Evolutionary conservation across 2,329 filamentous ascomycete species (phyloP).

Genomic region (Orbilia blumenaviensis): DNA sequence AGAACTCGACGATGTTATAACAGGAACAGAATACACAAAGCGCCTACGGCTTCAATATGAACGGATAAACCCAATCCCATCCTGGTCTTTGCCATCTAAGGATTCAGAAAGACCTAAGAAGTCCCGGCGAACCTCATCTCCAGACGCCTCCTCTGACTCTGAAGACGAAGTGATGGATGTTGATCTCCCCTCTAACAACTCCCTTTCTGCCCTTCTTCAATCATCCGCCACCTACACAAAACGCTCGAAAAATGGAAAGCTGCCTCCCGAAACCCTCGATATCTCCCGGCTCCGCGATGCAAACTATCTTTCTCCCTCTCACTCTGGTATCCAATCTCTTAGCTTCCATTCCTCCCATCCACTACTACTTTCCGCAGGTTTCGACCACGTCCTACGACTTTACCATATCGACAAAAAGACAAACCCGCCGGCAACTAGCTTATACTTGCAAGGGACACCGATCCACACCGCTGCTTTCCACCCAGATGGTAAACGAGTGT

Average conservation of each 20-base stretch:
- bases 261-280: constrained; percentile 86
- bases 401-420: constrained; percentile 82
- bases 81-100: constrained; percentile 67
- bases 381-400: constrained; percentile 83
- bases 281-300: constrained; percentile 89
- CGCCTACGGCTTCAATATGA: constrained; percentile 81
- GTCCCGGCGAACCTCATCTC: constrained; percentile 60
- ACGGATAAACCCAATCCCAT: constrained; percentile 69
- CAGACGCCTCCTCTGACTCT: constrained; percentile 62
- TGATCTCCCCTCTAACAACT: constrained; percentile 59
- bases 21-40: constrained; percentile 82
- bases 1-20: constrained; percentile 85
- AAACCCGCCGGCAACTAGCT: constrained; percentile 84
- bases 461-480: constrained; percentile 83
- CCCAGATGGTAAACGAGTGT: constrained; percentile 77
- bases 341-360: constrained; percentile 90
- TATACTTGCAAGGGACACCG: constrained; percentile 85
- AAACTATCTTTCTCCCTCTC: constrained; percentile 72
- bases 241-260: constrained; percentile 71
- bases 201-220: constrained; percentile 75
- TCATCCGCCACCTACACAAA: constrained; percentile 73
- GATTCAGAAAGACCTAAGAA: constrained; percentile 64
- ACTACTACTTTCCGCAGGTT: constrained; percentile 87
- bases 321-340: constrained; percentile 73
- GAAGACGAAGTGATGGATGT: constrained; percentile 64